phyloP scores from a whole-genome alignment of 2,329 filamentous ascomycete species.

The Beauveria caledonica region DNA sequence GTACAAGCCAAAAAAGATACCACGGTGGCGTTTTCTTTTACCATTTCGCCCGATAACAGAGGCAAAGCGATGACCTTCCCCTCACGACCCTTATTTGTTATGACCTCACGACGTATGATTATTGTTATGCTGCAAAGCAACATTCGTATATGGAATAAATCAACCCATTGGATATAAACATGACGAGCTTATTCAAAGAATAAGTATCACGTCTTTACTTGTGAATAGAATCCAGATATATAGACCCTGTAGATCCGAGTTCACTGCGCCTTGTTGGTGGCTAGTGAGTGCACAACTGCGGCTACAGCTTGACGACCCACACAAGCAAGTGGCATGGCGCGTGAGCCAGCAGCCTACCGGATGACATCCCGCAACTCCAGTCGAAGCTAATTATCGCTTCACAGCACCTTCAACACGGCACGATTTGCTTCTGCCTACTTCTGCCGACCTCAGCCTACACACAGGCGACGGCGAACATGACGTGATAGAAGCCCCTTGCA shows the following conservation, averaged over 20 bases:
- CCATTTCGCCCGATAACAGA: not conserved
- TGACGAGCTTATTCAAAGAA: not conserved
- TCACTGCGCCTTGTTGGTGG: not conserved
- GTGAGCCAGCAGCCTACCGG: not conserved
- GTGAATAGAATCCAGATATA: not conserved
- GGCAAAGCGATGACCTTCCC: not conserved
- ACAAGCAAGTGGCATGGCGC: not conserved
- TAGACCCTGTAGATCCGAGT: not conserved
- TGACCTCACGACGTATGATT: not conserved
- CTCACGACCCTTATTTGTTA: not conserved
- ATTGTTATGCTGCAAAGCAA: not conserved
- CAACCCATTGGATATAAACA: not conserved
- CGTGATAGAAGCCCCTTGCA: not conserved
- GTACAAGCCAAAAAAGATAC: constrained; percentile 4
- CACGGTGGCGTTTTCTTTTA: not conserved
- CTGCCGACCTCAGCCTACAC: not conserved
- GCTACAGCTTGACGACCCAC: not conserved
- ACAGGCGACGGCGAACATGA: not conserved
- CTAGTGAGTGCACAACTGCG: not conserved
- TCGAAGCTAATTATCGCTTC: not conserved
- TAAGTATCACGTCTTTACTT: not conserved
- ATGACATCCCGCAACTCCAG: constrained; percentile 1
- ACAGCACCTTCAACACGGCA: not conserved
- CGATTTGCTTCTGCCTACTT: not conserved
- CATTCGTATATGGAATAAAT: not conserved